Base-by-base conservation (phyloP, 306 rosid species). In the Quercus variabilis region DNA sequence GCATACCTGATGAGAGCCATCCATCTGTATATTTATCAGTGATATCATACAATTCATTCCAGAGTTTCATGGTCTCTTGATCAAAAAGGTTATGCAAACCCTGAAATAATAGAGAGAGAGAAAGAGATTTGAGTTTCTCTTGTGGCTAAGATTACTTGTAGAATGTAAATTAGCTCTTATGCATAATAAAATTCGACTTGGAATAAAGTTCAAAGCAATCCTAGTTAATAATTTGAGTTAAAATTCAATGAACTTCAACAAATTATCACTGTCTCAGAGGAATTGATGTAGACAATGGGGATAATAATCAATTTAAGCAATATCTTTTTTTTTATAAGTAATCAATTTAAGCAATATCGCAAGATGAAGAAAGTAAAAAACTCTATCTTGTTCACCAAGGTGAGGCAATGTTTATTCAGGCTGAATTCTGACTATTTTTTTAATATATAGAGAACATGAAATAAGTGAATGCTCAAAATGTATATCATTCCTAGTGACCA, bases 1-100 rank as follows among this genome's bases (percentile, higher is more conserved):
- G 5, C 81, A 84, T 81, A 92, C 99, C 99, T 83, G 97, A 91
- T 59, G 97, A 91, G 74, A 90, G 91, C 99, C 99, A 94, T 80
- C 88, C 89, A 70, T 94, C 97, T 20, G 99, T 94, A 79, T 88
- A 94, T 58, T 80, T 87, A 81, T 94, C 99, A 83, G 97, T 92
- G 81, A 71, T 78, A 79, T 88, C 90, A 83, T 91, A 94, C 83
- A 94, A 84, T 51, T 92, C 91, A 43, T 92, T 88, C 97, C 90
- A 94, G 64, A 55, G 75, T 67, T 88, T 90, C 62, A 86, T 65
- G 76, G 78, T 85, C 67, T 86, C 80, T 12, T 81, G 85, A 88
- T 90, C 91, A 74, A 89, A 88, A 79, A 94, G 76, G 75, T 84
- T 86, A 49, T 49, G 88, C 83, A 92, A 85, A 74, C 98, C 98